Percentiles rank a stretch among this genome's conserved stretches.
These are phyloP conservation scores for Penicillium nucicola DNA, from an alignment of 495 filamentous ascomycete species.

Conservation along the genomic window DNA sequence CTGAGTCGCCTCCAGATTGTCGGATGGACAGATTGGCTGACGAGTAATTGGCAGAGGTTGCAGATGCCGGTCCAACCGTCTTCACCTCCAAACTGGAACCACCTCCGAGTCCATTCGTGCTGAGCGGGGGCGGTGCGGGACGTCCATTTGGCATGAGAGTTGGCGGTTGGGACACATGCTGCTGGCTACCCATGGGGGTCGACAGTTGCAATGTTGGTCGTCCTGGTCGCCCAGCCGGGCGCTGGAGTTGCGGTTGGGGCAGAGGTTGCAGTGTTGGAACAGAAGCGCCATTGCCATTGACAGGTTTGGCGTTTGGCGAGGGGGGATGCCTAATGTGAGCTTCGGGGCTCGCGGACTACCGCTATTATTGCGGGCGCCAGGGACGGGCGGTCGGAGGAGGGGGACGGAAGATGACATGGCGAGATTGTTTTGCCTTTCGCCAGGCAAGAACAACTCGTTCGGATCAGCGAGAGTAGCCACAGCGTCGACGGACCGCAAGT, in stretches of 20 bases:
- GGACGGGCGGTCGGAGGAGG: constrained; percentile 79
- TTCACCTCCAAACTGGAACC: constrained; percentile 71
- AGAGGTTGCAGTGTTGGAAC: constrained; percentile 14
- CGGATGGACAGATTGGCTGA: constrained; percentile 46
- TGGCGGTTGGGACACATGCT: constrained; percentile 61
- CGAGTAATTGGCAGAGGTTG: constrained; percentile 51
- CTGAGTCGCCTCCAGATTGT: constrained; percentile 52
- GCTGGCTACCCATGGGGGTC: constrained; percentile 75
- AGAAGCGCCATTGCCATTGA: constrained; percentile 36
- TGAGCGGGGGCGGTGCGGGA: constrained; percentile 48
- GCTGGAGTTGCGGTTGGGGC: constrained; percentile 28
- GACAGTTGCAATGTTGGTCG: constrained; percentile 74
- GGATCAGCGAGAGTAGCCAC: constrained; percentile 45
- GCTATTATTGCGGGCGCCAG: constrained; percentile 62
- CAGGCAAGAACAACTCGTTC: constrained; percentile 48
- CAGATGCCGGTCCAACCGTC: constrained; percentile 72
- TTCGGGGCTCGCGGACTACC: constrained; percentile 63
- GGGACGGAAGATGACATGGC: constrained; percentile 80
- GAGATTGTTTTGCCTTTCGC: constrained; percentile 49
- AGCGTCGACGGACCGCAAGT: constrained; percentile 27
- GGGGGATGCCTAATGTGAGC: constrained; percentile 86
- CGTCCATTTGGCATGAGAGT: constrained; percentile 43
- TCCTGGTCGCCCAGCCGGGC: constrained; percentile 47
- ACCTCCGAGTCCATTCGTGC: constrained; percentile 62
- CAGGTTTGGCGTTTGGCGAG: constrained; percentile 74